Conservation (phyloP, 176 grass and related monocot species). For the Pontederia paniculata region DNA sequence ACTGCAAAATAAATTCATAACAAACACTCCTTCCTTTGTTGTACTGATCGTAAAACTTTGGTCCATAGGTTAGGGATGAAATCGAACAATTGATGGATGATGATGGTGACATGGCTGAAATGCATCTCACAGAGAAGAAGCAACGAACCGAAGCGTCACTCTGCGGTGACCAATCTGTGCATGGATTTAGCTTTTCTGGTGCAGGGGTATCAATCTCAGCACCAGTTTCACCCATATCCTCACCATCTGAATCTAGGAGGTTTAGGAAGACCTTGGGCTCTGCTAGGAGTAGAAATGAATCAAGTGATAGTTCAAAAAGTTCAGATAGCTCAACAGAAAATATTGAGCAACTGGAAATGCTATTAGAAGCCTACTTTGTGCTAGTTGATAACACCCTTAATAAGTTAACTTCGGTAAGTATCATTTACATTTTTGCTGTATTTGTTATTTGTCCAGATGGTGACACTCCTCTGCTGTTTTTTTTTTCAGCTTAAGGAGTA, state of each 20-base stretch:
- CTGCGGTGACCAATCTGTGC: slow-evolving; percentile 38
- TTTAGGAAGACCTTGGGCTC: slow-evolving; percentile 60
- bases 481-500: slow-evolving; percentile 93
- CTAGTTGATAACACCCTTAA: slow-evolving; percentile 70
- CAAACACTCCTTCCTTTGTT: too few relatives aligned
- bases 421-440: not conserved
- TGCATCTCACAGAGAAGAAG: slow-evolving; percentile 95
- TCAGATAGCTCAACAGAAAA: slow-evolving; percentile 40
- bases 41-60: not conserved
- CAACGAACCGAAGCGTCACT: slow-evolving; percentile 50
- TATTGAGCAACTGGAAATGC: slow-evolving; percentile 83
- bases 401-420: slow-evolving; percentile 72
- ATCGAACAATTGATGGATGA: slow-evolving; percentile 97
- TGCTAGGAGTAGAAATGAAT: slow-evolving; percentile 44
- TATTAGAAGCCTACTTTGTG: slow-evolving; percentile 94
- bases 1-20: not conserved
- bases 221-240: slow-evolving; percentile 73
- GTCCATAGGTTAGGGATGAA: slow-evolving; percentile 68
- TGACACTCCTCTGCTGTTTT: too few relatives aligned
- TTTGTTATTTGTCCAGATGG: not conserved
- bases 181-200: slow-evolving; percentile 30
- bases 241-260: slow-evolving; percentile 28
- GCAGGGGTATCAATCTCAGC: slow-evolving; percentile 50
- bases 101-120: slow-evolving; percentile 98
- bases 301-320: slow-evolving; percentile 42